These are phyloP conservation scores for Alternaria hordeiaustralica DNA, from an alignment of 2,329 filamentous ascomycete species.

Conservation along the genomic window DNA sequence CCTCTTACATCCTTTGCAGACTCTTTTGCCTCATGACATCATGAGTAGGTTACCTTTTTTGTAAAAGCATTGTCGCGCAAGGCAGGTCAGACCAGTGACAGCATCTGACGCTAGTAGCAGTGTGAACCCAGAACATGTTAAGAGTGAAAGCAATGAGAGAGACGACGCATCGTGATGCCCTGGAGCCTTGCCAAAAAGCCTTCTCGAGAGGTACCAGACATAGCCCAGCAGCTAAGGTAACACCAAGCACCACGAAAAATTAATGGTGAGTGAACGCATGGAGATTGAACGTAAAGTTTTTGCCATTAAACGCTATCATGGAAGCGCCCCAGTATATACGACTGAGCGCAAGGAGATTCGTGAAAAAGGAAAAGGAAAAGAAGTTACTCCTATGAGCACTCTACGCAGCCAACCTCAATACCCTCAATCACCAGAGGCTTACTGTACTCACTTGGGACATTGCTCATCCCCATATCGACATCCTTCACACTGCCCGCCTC, in stretches of 20 bases:
- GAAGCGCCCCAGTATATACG: not conserved
- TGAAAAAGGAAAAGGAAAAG: not conserved
- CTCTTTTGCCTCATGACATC: not conserved
- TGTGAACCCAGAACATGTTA: not conserved
- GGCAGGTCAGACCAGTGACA: not conserved
- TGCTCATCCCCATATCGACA: constrained; percentile 1
- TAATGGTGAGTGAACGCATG: not conserved
- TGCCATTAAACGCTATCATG: not conserved
- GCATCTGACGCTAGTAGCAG: not conserved
- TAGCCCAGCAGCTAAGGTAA: not conserved
- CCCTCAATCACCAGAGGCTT: constrained; percentile 26
- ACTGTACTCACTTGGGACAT: constrained; percentile 20
- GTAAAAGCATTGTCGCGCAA: not conserved
- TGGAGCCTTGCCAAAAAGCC: not conserved
- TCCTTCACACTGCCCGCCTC: constrained; percentile 19
- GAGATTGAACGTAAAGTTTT: not conserved
- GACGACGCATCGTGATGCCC: not conserved
- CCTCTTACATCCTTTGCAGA: too few species aligned
- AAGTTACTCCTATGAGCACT: constrained; percentile 2
- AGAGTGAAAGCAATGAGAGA: not conserved
- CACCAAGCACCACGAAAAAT: not conserved
- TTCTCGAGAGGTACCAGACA: not conserved
- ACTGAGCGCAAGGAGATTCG: not conserved
- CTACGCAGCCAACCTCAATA: constrained; percentile 13
- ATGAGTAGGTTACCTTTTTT: not conserved